Base-by-base conservation (phyloP, 495 filamentous ascomycete genomes). In the Niebla homalea region DNA sequence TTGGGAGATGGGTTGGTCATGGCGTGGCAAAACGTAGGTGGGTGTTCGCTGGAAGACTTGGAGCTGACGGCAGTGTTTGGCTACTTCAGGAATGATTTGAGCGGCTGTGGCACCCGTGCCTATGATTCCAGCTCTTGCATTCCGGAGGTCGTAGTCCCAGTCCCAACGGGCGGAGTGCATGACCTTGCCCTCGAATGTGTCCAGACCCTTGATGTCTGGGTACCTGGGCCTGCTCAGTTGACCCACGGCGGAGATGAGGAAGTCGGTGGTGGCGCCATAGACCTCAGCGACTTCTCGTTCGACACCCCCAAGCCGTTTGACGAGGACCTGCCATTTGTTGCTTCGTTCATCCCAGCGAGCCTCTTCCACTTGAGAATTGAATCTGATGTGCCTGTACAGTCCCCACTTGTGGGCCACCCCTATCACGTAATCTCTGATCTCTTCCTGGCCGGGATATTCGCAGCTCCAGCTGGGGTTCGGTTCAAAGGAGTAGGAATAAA, bases 71-170 rank as follows among this genome's bases (percentile, higher is more conserved):
- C 73, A 71, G 5, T 73, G 52, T 43, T 75, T 75, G 42, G 77
- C 76, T 23, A 85, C 66, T 40, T 73, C 74, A 14, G 83, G 80
- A 20, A 83, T 70, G 54, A 87, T 84, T 58, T 87, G 84, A n/a
- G 77, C 80, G 10, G 76, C 76, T 16, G 80, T 84, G 18, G 82
- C 80, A 20, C 83, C 80, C 69, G 67, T 72, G 12, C 59, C 61
- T 10, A 59, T 56, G 3, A 63, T 56, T 21, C 43, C 51, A 3
- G 57, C 43, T 5, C 36, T 44, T 43, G 55, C 59, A 1, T 43
- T 50, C 5, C 29, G 45, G 12, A 76, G 60, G 55, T 71, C 68
- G 53, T 74, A 71, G 46, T 83, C 72, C 26, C 35, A 51, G 3
- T 48, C 51, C 51, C 58, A 64, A 4, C 52, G 29, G 5, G 55